Evolutionary conservation across 2,329 filamentous ascomycete species (phyloP).

Genomic region (Harringtonia lauricola): DNA sequence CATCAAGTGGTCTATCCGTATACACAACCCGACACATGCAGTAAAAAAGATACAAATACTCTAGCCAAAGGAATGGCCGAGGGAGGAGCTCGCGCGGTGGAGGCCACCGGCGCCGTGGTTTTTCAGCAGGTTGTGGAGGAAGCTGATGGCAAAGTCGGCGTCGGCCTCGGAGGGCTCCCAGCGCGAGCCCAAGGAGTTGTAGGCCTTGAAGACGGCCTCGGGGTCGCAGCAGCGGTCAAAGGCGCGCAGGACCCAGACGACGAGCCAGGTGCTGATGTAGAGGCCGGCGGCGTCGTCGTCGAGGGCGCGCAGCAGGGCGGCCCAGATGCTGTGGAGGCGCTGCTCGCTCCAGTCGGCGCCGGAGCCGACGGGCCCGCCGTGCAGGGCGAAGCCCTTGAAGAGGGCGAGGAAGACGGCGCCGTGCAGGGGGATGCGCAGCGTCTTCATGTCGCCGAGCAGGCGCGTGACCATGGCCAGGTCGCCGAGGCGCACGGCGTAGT

Average conservation of each 20-base stretch:
- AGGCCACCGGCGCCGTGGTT: conserved; percentile 1
- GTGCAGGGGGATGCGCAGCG: conserved; percentile 55
- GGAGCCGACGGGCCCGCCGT: conserved; percentile 50
- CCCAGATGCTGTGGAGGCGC: conserved; percentile 58
- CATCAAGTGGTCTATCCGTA: conserved; percentile 8
- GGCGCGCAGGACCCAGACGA: conserved; percentile 49
- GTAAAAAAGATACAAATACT: neutral
- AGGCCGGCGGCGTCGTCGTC: conserved; percentile 35
- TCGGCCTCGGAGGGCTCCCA: conserved; percentile 33
- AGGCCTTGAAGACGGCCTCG: conserved; percentile 43
- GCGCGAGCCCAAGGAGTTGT: conserved; percentile 32
- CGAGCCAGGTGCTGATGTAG: conserved; percentile 48
- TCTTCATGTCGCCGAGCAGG: conserved; percentile 71
- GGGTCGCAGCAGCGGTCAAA: conserved; percentile 48
- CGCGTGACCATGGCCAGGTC: conserved; percentile 60
- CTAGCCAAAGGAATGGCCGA: too few relatives aligned
- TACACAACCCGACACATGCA: neutral
- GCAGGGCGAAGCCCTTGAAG: conserved; percentile 68
- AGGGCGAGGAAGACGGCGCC: conserved; percentile 69
- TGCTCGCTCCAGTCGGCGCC: conserved; percentile 61
- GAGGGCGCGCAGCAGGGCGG: conserved; percentile 47
- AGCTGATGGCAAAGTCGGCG: conserved; percentile 33
- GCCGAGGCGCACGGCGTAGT: conserved; percentile 59
- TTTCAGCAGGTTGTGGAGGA: conserved; percentile 30
- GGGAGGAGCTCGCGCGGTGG: too few relatives aligned